Evolutionary conservation across 139 green algal genomes (phyloP).

Genomic region (Diplosphaera chodatii): DNA sequence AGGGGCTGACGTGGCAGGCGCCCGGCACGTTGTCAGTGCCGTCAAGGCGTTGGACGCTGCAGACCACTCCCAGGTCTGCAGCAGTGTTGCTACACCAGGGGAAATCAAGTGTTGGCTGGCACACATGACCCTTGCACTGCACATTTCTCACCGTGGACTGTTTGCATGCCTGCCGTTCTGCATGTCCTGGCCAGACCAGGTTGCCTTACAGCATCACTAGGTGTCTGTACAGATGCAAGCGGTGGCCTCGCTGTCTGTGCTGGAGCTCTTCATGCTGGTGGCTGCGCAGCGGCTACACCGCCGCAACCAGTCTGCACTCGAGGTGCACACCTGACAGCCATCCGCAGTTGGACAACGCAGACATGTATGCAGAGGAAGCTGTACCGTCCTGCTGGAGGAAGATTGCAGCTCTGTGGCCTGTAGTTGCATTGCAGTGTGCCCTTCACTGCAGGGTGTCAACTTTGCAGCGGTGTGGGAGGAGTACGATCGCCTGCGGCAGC

Average conservation of each 20-base stretch:
- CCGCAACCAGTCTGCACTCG: background rate
- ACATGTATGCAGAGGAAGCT: too few relatives aligned
- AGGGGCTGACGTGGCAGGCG: background rate
- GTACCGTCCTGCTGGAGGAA: too few relatives aligned
- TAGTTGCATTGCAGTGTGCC: too few relatives aligned
- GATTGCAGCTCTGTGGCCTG: too few relatives aligned
- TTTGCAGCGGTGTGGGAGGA: constrained; percentile 50
- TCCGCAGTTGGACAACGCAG: too few relatives aligned
- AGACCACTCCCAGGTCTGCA: background rate
- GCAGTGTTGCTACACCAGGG: too few relatives aligned
- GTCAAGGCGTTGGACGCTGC: background rate
- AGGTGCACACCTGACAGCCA: background rate
- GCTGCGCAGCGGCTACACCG: constrained; percentile 38
- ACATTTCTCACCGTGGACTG: too few relatives aligned
- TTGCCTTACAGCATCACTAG: background rate
- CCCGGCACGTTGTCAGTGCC: background rate
- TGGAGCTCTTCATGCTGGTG: constrained; percentile 63
- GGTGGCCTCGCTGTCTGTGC: constrained; percentile 30
- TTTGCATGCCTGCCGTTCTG: background rate
- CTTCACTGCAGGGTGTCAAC: constrained; percentile 29
- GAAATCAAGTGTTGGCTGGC: too few relatives aligned
- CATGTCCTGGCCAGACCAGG: background rate
- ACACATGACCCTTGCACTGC: too few relatives aligned
- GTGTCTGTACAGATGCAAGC: background rate
- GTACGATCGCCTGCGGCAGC: constrained; percentile 12